phyloP scores from a whole-genome alignment of 1,284 basidiomycete species.

The Agroathelia rolfsii region DNA sequence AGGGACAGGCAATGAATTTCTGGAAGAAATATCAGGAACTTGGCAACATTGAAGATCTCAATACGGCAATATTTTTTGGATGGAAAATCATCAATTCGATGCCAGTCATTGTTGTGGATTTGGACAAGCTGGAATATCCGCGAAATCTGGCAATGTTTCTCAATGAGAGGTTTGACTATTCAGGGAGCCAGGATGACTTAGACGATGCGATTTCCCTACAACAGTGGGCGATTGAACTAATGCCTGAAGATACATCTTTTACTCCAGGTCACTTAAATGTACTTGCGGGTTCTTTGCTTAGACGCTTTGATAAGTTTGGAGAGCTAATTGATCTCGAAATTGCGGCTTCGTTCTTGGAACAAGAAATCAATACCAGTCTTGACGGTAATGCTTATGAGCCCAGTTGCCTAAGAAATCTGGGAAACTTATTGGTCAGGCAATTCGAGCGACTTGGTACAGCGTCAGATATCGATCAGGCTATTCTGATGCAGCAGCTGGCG shows the following conservation, averaged over 20 bases:
- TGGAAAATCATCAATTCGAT: too few species aligned
- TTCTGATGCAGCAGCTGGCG: slow-evolving; percentile 1
- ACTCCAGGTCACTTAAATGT: slow-evolving; percentile 6
- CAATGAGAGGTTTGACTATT: slow-evolving; percentile 15
- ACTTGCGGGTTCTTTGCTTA: slow-evolving; percentile 6
- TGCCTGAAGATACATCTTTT: slow-evolving; percentile 6
- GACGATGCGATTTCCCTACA: slow-evolving; percentile 14
- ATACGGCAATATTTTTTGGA: too few species aligned
- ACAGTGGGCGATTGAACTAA: slow-evolving; percentile 12
- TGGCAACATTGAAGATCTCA: too few species aligned
- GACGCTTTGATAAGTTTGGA: slow-evolving; percentile 12
- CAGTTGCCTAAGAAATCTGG: slow-evolving; percentile 8
- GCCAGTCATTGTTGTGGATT: too few species aligned
- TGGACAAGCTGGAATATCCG: too few species aligned
- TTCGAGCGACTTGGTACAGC: slow-evolving; percentile 8
- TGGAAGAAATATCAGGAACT: too few species aligned
- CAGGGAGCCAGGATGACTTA: slow-evolving; percentile 12
- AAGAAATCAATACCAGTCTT: slow-evolving; percentile 10
- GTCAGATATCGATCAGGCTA: slow-evolving; percentile 9
- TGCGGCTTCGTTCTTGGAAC: slow-evolving; percentile 13
- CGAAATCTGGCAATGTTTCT: too few species aligned
- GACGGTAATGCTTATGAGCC: slow-evolving; percentile 6
- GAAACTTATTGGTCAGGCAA: slow-evolving; percentile 1
- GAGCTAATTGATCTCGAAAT: slow-evolving; percentile 15
- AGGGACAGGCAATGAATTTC: too few species aligned